Evolutionary conservation across 495 filamentous ascomycete genomes (phyloP), one percentile per base, ranked within the genome.

Genomic region (Xylona heveae): DNA sequence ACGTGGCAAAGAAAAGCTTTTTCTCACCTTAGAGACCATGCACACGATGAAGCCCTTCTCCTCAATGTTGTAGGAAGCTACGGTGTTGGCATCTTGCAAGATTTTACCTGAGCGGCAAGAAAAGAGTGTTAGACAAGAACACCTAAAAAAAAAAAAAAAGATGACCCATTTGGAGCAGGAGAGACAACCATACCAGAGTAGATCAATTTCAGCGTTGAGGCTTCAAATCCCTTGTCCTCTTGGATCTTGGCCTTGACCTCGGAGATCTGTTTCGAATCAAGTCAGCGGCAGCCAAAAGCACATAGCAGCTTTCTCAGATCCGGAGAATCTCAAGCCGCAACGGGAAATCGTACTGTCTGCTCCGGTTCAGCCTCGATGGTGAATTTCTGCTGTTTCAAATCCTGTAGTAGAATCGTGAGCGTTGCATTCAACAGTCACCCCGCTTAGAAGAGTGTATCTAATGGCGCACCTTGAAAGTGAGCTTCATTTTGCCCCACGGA

Each of bases 31-130:
- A 37, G 73, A 74, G 27, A 88, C 69, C 68, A 97, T 88, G 54
- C 88, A 97, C 26, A 97, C 90, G 43, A 97, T 75, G 51, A 93
- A 95, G 16, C 88, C 88, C 66, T 95, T 97, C 66, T 95, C 88
- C 57, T 97, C 85, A 37, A 97, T 93, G 56, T 76, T 90, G 60
- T 93, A 94, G 4, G 76, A 78, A 49, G 83, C 82, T 41, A 95
- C 74, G 10, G 85, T 85, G 44, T 92, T 85, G 38, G 74, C 78
- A 78, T 97, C 88, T 55, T 91, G 79, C 38, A 97, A 64, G 39
- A 97, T 93, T 59, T 97, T 97, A 54, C 88, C 84, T 94, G 42
- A 44, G 36, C 15, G 22, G 14, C 17, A 18, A 31, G 24, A 15
- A 33, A 20, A 19, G 25, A 15, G 25, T 15, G 12, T 28, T 15